Evolutionary conservation across 352 stramenopile genomes (phyloP).

Genomic region (Pythium brassicae): DNA sequence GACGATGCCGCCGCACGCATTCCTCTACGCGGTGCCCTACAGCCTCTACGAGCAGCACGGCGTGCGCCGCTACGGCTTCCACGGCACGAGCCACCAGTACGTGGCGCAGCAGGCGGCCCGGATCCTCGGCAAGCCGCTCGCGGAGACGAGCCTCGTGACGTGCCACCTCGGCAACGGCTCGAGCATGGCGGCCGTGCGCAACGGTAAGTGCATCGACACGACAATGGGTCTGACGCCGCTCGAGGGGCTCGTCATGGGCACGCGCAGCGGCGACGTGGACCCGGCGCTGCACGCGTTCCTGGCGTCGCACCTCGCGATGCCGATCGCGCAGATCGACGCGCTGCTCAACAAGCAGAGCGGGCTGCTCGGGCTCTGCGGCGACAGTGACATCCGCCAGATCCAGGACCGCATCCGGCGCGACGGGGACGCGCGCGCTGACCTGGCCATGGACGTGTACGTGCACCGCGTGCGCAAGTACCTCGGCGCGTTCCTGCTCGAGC

Average conservation of each 20-base stretch:
- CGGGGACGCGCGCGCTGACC: conserved; percentile 45
- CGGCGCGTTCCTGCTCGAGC: conserved; percentile 70
- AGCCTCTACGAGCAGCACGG: conserved; percentile 75
- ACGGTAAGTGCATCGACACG: conserved; percentile 83
- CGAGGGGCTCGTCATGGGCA: conserved; percentile 88
- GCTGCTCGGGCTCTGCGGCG: conserved; percentile 72
- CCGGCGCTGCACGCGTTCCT: conserved; percentile 79
- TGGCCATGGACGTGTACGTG: conserved; percentile 82
- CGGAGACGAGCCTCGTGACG: conserved; percentile 73
- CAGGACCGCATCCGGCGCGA: conserved; percentile 48
- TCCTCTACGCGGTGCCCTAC: conserved; percentile 77
- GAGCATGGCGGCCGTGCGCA: conserved; percentile 70
- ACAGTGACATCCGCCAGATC: conserved; percentile 82
- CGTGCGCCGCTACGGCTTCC: conserved; percentile 89
- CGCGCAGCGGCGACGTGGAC: conserved; percentile 83
- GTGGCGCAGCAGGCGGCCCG: conserved; percentile 67
- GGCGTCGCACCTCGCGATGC: conserved; percentile 61
- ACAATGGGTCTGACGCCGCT: conserved; percentile 89
- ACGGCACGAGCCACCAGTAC: conserved; percentile 87
- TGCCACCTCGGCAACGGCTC: conserved; percentile 88
- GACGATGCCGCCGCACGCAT: conserved; percentile 80
- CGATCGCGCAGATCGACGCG: conserved; percentile 68
- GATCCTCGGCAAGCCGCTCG: conserved; percentile 50
- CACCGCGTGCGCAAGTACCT: conserved; percentile 89
- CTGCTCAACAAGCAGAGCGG: conserved; percentile 91